These are phyloP conservation scores for Pleurotus ostreatus DNA, from an alignment of 768 basidiomycete genomes.

Conservation along the genomic window DNA sequence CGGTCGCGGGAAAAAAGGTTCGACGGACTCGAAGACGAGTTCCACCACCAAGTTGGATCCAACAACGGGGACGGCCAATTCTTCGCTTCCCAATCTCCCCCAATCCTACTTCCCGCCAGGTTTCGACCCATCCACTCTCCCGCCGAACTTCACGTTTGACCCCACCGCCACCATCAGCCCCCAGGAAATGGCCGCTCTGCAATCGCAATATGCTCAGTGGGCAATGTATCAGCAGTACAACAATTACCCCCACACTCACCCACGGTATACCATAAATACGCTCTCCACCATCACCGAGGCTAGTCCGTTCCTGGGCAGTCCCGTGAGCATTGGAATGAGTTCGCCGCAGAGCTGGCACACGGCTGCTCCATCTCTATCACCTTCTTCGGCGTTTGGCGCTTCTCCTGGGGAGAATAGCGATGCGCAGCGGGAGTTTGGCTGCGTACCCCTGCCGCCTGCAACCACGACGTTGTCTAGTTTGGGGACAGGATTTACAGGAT, in stretches of 20 bases:
- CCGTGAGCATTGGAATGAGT: not conserved
- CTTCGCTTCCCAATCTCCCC: not conserved
- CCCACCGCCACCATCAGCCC: not conserved
- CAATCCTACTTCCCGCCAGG: not conserved
- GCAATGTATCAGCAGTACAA: slow-evolving; percentile 1
- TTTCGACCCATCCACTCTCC: not conserved
- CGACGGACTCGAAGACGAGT: slow-evolving; percentile 2
- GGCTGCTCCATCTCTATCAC: too few species aligned
- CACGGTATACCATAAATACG: slow-evolving; percentile 6
- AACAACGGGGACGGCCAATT: not conserved
- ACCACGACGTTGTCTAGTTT: too few species aligned
- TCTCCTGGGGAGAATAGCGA: too few species aligned
- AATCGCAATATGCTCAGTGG: slow-evolving; percentile 5
- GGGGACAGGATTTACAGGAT: too few species aligned
- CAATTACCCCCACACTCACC: slow-evolving; percentile 4
- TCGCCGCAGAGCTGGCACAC: not conserved
- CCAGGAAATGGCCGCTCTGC: slow-evolving; percentile 5
- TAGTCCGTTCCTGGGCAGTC: not conserved
- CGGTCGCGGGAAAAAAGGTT: too few species aligned
- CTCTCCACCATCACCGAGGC: slow-evolving; percentile 6
- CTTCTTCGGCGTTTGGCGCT: too few species aligned
- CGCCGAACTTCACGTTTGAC: not conserved
- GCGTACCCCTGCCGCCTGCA: too few species aligned
- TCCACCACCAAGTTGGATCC: slow-evolving; percentile 3
- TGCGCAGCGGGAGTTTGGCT: too few species aligned